These are phyloP conservation scores for Pseudogymnoascus sp. DNA, from an alignment of 2,329 filamentous ascomycete genomes.

Conservation along the genomic window DNA sequence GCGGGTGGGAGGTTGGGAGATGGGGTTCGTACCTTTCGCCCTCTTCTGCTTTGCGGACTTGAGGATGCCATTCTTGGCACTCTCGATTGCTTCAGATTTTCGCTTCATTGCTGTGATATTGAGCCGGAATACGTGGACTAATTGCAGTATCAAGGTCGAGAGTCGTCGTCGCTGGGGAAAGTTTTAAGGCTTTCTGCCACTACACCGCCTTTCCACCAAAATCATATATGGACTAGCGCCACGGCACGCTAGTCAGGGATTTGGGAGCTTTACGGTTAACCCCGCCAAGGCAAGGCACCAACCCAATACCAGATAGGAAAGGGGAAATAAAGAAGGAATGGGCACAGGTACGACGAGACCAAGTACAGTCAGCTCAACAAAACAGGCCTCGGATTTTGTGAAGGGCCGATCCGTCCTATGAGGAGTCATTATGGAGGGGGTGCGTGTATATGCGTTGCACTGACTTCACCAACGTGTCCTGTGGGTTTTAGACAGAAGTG, in stretches of 20 bases:
- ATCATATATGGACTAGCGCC: neutral
- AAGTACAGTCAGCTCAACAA: conserved; percentile 1
- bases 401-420: neutral
- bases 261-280: neutral
- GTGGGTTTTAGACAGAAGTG: neutral
- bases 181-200: conserved; percentile 8
- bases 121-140: neutral
- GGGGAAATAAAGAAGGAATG: neutral
- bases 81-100: neutral
- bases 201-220: conserved; percentile 6
- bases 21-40: neutral
- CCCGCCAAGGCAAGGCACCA: neutral
- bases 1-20: neutral
- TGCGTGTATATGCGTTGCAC: neutral
- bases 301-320: neutral
- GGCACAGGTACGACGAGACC: neutral
- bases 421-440: neutral
- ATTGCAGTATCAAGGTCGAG: neutral
- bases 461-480: neutral
- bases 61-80: conserved; percentile 6
- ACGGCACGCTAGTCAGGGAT: neutral
- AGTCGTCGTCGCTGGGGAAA: neutral
- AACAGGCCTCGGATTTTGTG: neutral
- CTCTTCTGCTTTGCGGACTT: neutral
- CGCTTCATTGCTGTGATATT: conserved; percentile 4